phyloP scores from a whole-genome alignment of 495 filamentous ascomycete species.

The Lichenothelia convexa region DNA sequence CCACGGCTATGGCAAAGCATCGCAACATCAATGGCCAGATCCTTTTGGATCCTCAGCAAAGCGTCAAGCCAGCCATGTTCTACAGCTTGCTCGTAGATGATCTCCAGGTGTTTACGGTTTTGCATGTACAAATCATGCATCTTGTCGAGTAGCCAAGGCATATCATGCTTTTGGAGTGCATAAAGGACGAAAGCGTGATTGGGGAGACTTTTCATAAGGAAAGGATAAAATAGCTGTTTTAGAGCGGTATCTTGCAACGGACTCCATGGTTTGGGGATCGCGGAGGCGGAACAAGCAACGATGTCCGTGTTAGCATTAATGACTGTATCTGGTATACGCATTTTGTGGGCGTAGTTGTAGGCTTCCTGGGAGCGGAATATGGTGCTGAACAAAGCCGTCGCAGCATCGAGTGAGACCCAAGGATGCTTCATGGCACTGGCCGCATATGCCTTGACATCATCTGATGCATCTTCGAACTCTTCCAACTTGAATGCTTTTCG shows the following conservation, averaged over 20 bases:
- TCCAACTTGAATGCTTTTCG: conserved; percentile 57
- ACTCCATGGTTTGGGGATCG: conserved; percentile 47
- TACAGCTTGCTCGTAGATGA: conserved; percentile 66
- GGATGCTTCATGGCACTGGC: conserved; percentile 65
- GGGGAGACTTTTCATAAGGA: conserved; percentile 41
- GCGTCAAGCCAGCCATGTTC: conserved; percentile 69
- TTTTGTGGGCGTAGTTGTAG: conserved; percentile 21
- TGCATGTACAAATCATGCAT: conserved; percentile 62
- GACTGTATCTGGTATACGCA: conserved; percentile 37
- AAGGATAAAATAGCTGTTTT: conserved; percentile 39
- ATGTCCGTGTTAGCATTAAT: conserved; percentile 52
- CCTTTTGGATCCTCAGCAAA: conserved; percentile 42
- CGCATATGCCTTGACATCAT: conserved; percentile 49
- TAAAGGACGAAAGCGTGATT: conserved; percentile 72
- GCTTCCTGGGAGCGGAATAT: conserved; percentile 28
- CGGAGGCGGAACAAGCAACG: conserved; percentile 63
- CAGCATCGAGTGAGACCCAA: conserved; percentile 70
- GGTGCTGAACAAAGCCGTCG: conserved; percentile 39
- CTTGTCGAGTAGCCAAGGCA: conserved; percentile 57
- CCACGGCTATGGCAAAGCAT: conserved; percentile 72
- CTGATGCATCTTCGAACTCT: conserved; percentile 55
- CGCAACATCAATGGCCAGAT: conserved; percentile 75
- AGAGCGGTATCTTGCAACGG: conserved; percentile 43
- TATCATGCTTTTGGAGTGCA: conserved; percentile 76
- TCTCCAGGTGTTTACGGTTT: conserved; percentile 53